These are phyloP conservation scores for Trichomonas vaginalis DNA, from an alignment of 208 protist genomes.

Conservation along the genomic window DNA sequence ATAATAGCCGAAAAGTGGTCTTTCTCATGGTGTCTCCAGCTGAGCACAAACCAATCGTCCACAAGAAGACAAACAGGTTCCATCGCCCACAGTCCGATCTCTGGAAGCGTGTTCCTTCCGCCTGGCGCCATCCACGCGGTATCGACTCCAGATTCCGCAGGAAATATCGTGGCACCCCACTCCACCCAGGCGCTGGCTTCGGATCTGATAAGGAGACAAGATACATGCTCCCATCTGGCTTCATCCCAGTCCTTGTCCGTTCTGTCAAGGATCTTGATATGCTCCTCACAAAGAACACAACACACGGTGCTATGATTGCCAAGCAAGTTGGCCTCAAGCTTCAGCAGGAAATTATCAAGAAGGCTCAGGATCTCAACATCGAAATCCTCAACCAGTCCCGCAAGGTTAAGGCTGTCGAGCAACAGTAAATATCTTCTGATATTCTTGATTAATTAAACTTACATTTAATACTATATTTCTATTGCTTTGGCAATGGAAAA, in stretches of 20 bases:
- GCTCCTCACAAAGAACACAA: constrained; percentile 95
- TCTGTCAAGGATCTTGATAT: constrained; percentile 81
- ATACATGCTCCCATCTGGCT: constrained; percentile 78
- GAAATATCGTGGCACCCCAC: constrained; percentile 77
- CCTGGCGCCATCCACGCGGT: constrained; percentile 88
- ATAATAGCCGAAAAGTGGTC: too few relatives aligned
- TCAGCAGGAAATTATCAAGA: constrained; percentile 79
- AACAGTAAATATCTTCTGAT: background rate
- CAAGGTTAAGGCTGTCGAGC: background rate
- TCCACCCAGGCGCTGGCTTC: constrained; percentile 88
- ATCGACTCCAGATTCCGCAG: constrained; percentile 88
- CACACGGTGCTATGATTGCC: constrained; percentile 83
- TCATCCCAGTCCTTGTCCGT: constrained; percentile 78
- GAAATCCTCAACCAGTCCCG: constrained; percentile 57
- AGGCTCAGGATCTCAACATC: constrained; percentile 86
- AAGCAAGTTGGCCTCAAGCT: constrained; percentile 71
- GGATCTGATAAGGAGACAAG: constrained; percentile 80
- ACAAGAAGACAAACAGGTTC: constrained; percentile 22
- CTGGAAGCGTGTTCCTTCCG: constrained; percentile 18
- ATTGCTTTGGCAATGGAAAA: too few relatives aligned
- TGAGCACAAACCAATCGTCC: background rate
- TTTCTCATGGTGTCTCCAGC: background rate
- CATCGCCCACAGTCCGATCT: constrained; percentile 26
- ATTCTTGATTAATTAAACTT: too few relatives aligned
- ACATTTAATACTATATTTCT: too few relatives aligned